phyloP scores from a whole-genome alignment of 805 yeast genomes.

The Candida namnaoensis region DNA sequence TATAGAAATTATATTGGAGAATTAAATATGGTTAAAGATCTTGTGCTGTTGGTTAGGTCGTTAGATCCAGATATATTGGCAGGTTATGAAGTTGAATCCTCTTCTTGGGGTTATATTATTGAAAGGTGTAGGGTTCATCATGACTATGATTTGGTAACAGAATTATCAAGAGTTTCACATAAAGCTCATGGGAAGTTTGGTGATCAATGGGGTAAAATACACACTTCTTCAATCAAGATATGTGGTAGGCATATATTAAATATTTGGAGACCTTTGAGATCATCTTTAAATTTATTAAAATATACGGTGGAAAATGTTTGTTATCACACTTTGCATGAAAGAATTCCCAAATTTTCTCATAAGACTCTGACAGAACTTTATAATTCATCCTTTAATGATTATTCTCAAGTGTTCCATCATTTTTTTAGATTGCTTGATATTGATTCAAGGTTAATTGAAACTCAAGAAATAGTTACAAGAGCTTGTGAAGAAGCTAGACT shows the following conservation, averaged over 20 bases:
- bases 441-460: constrained; percentile 29
- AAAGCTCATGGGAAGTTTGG: constrained; percentile 41
- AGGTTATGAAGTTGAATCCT: constrained; percentile 74
- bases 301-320: constrained; percentile 75
- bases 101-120: constrained; percentile 86
- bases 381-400: constrained; percentile 13
- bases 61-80: constrained; percentile 84
- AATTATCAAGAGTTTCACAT: constrained; percentile 49
- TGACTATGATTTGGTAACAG: constrained; percentile 45
- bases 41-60: constrained; percentile 45
- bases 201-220: constrained; percentile 76
- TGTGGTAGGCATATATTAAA: constrained; percentile 82
- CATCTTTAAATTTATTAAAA: constrained; percentile 52
- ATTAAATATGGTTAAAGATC: constrained; percentile 41
- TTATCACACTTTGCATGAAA: constrained; percentile 53
- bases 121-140: constrained; percentile 45
- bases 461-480: constrained; percentile 58
- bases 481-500: constrained; percentile 79
- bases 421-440: constrained; percentile 34
- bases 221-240: constrained; percentile 59
- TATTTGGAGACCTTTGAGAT: constrained; percentile 70
- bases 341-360: constrained; percentile 56
- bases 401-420: constrained; percentile 34
- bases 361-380: constrained; percentile 41
- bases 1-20: constrained; percentile 31